Conservation (phyloP, 1,284 basidiomycete genomes). For the Ganoderma multipileum region DNA sequence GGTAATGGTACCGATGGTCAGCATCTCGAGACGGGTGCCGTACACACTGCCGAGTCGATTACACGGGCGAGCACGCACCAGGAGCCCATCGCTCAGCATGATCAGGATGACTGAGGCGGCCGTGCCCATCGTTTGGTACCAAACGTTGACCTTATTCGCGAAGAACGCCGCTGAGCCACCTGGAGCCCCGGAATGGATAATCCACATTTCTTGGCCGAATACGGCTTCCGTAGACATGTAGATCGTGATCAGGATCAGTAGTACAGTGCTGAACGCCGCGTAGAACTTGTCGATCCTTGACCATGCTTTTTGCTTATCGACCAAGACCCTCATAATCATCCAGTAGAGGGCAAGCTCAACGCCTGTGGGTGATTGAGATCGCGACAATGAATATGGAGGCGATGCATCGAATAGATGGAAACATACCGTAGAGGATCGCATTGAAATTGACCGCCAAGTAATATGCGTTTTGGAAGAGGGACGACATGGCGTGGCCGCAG, state of each 20-base stretch:
- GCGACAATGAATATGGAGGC: too few species aligned
- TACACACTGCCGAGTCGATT: background rate
- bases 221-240: background rate
- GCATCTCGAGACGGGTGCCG: background rate
- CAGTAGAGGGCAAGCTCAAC: background rate
- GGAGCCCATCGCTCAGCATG: constrained; percentile 28
- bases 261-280: background rate
- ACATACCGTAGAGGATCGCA: constrained; percentile 29
- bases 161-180: background rate
- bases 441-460: constrained; percentile 29
- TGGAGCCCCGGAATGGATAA: background rate
- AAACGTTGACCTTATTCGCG: constrained; percentile 6
- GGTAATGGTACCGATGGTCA: background rate
- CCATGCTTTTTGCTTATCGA: background rate
- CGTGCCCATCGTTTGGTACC: constrained; percentile 33
- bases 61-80: constrained; percentile 17
- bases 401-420: background rate
- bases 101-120: constrained; percentile 26
- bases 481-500: constrained; percentile 15
- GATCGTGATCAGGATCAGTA: background rate
- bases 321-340: background rate
- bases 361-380: background rate
- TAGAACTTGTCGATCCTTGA: background rate
- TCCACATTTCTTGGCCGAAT: background rate
- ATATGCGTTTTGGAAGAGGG: constrained; percentile 30